Percentiles rank a stretch among this genome's conserved stretches.
Conservation (phyloP, 2,329 filamentous ascomycete species). For the Tolypocladium tundrense region DNA sequence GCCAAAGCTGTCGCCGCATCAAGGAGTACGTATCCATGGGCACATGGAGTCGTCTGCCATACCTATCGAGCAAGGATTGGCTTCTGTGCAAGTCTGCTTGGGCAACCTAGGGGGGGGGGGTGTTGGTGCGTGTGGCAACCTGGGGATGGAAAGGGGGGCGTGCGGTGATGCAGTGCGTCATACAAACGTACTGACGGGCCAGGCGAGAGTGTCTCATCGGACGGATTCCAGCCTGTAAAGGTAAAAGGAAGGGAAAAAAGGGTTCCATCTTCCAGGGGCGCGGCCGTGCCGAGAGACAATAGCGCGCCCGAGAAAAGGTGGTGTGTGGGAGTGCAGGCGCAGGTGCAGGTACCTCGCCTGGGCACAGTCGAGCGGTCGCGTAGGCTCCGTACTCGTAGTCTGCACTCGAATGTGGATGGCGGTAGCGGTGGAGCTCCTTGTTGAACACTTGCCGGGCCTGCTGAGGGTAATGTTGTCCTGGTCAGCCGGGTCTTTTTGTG, state of each 20-base stretch:
- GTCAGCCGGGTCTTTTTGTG: background rate
- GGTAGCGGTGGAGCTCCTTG: background rate
- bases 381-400: background rate
- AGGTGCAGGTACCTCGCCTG: background rate
- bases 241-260: conserved; percentile 1
- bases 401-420: background rate
- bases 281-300: conserved; percentile 13
- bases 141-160: background rate
- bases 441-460: background rate
- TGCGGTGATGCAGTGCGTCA: conserved; percentile 14
- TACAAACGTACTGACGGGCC: conserved; percentile 13
- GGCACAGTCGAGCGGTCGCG: background rate
- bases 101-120: conserved; percentile 1
- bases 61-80: conserved; percentile 6
- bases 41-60: background rate
- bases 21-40: conserved; percentile 2
- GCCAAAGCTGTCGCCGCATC: conserved; percentile 11
- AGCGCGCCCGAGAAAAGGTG: conserved; percentile 3
- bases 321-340: background rate
- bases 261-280: conserved; percentile 8
- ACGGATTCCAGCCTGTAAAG: conserved; percentile 17
- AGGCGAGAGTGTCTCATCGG: conserved; percentile 23
- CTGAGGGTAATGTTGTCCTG: background rate
- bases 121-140: background rate
- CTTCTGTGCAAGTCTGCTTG: conserved; percentile 6